Base-by-base conservation (phyloP, 495 filamentous ascomycete genomes). In the Penicillium nucicola region DNA sequence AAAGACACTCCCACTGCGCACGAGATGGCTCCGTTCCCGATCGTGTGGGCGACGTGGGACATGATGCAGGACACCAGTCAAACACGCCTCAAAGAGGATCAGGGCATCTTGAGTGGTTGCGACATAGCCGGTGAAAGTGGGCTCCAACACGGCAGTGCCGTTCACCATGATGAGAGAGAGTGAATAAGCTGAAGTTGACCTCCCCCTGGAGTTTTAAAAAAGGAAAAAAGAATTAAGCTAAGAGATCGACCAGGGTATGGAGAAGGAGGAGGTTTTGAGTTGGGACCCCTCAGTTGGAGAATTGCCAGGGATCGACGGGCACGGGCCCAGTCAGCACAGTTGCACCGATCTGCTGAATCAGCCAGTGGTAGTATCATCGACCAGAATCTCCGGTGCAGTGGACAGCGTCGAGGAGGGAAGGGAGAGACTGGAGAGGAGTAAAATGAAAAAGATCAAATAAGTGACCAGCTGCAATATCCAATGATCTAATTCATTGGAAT, bases 41-140 rank as follows among this genome's bases (percentile, higher is more conserved):
- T 97, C 92, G 57, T 92, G 88, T 0, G 92, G 92, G 19, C 92
- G 82, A 18, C 92, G 86, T 10, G 86, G 82, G 12, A 90, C 84
- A 64, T 92, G 88, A 23, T 77, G 77, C 12, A 93, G 68, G 5
- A 68, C 63, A 9, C 90, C 89, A 12, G 72, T 75, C 43, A 93
- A 77, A 57, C 84, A 87, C 1, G 83, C 85, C 60, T 90, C 84
- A 60, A 92, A 88, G 10, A 93, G 74, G 11, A 88, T 73, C 45
- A 92, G 67, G 1, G 86, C 88, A 69, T 92, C 89, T 36, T 84
- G 77, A 1, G 86, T 91, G 34, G 82, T 85, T 17, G 74, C 75
- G 51, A 92, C 78, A 56, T 84, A 83, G n/a, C 86, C 86, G 17
- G 61, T 64, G 64, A 81, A 87, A 19, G 86, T 86, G 46, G 76